Base-by-base conservation (phyloP, 164 flowering plant genomes). In the Warburgia ugandensis region DNA sequence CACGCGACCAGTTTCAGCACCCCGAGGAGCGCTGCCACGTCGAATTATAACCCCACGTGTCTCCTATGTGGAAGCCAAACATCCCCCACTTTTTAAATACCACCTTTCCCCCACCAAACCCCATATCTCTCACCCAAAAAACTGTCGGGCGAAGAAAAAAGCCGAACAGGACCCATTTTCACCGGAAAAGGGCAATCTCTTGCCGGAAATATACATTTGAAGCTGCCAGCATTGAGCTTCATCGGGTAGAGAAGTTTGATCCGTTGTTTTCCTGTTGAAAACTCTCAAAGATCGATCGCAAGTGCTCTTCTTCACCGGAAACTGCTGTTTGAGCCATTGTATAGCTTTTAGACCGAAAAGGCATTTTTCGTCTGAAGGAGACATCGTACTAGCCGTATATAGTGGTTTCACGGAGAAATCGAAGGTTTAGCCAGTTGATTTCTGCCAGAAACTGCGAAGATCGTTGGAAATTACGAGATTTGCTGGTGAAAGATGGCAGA, bases 401-500 rank as follows among this genome's bases (percentile, higher is more conserved):
- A n/a, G n/a, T n/a, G n/a, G n/a, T n/a, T n/a, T n/a, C n/a, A n/a
- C n/a, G n/a, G n/a, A n/a, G n/a, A n/a, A n/a, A n/a, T n/a, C n/a
- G n/a, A n/a, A n/a, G n/a, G n/a, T n/a, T n/a, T n/a, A n/a, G n/a
- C 16, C 19, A n/a, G 14, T 48, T 4, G 2, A 19, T 6, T 29
- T 26, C 10, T n/a, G 41, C n/a, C 10, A 38, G n/a, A 38, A n/a
- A 38, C 7, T 6, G 35, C 35, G 10, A 31, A 31, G 12, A 6
- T 10, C 3, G 20, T 21, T 17, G 33, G 16, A 46, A 46, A 27
- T 17, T 26, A 7, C n/a, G 19, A 2, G 0, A 9, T 20, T 30
- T n/a, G n/a, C n/a, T n/a, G n/a, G n/a, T n/a, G n/a, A 38, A 42
- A 10, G 50, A 79, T 79, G 83, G 71, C 68, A 20, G 81, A 73